Base-by-base conservation (phyloP, 163 green algal species). In the Scenedesmus sp. region DNA sequence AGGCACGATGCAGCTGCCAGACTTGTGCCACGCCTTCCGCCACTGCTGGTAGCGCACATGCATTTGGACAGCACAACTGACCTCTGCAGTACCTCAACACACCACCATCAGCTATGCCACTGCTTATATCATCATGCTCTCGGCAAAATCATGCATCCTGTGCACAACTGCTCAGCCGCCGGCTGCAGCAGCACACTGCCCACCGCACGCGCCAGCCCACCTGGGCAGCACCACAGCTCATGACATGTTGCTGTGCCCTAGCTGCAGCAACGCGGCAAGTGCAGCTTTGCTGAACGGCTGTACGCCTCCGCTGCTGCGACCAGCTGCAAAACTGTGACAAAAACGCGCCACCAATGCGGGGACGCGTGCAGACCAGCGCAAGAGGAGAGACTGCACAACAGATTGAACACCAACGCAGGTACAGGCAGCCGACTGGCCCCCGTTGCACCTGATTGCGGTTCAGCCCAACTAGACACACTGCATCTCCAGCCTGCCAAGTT, bases 281-380 rank as follows among this genome's bases (percentile, higher is more conserved):
- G 30, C 65, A 76, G 65, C 65, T 18, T 76, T n/a, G 30, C 30
- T 76, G 26, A 16, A 37, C 20, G 65, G 40, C 65, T 40, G 30
- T 76, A 18, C 20, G 56, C 15, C 30, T 40, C 30, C 40, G 65
- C 65, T 30, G 30, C 65, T 37, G 30, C 65, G 40, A 73, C 65
- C 65, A 76, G 65, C 65, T 76, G 65, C 65, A 76, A 76, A 76
- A 76, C 65, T 76, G 65, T 76, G 65, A 76, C 65, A 76, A 76
- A 76, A 76, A 76, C 65, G 65, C 65, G 65, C 40, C 65, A 76
- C 65, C 65, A 76, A 76, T 76, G 65, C 30, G 65, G 65, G 65
- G 65, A 76, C 65, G 30, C 65, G 65, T 7, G 30, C 65, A 76
- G 59, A 40, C 65, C 65, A 76, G 65, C 30, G 30, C 26, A 40